phyloP scores from a whole-genome alignment of 108 stramenopile genomes.

The Cyclotella cryptica region DNA sequence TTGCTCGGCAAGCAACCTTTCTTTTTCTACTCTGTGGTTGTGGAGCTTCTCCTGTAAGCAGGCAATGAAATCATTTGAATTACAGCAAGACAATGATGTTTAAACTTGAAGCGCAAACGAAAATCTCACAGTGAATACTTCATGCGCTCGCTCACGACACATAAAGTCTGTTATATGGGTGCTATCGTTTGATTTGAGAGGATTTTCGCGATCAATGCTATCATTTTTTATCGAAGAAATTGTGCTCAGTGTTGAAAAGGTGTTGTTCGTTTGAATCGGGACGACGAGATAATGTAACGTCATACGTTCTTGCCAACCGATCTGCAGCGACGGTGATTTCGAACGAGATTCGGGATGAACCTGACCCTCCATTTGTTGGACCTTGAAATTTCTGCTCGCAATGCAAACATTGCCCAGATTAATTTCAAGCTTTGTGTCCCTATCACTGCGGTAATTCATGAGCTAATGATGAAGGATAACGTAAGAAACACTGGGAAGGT shows the following conservation, averaged over 20 bases:
- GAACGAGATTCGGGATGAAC: conserved; percentile 35
- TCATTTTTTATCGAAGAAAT: conserved; percentile 46
- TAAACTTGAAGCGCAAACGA: not conserved
- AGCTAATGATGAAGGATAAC: conserved; percentile 31
- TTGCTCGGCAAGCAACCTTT: conserved; percentile 42
- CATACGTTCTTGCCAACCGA: conserved; percentile 84
- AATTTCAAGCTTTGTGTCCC: conserved; percentile 63
- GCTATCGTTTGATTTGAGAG: conserved; percentile 11
- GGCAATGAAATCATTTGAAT: not conserved
- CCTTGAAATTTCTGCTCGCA: conserved; percentile 70
- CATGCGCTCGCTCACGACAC: conserved; percentile 78
- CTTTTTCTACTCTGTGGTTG: conserved; percentile 43
- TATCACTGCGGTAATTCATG: conserved; percentile 82
- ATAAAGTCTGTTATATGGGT: conserved; percentile 58
- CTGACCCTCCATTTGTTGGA: conserved; percentile 68
- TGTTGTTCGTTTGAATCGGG: conserved; percentile 36
- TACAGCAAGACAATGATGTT: not conserved
- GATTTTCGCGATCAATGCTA: conserved; percentile 17
- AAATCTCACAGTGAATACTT: conserved; percentile 58
- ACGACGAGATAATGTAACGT: conserved; percentile 75
- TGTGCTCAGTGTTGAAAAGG: conserved; percentile 57
- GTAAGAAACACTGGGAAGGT: conserved; percentile 4
- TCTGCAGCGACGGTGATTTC: conserved; percentile 41
- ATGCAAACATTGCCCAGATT: conserved; percentile 71
- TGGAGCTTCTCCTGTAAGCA: conserved; percentile 32